Evolutionary conservation across 2,329 filamentous ascomycete genomes (phyloP).

Genomic region (Fusarium sp.): DNA sequence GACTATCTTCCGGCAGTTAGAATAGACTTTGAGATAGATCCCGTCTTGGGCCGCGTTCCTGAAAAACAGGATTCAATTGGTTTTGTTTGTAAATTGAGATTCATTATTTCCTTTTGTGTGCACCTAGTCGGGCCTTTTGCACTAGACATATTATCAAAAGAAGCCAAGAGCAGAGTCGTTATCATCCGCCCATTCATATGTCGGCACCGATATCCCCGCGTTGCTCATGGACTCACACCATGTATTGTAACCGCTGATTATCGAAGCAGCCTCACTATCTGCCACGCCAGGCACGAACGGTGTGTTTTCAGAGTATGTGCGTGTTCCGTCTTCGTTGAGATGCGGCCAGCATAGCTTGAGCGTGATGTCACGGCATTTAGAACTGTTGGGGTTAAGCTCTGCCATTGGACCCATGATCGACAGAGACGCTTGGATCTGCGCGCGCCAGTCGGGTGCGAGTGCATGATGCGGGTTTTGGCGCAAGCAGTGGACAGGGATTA

Average conservation of each 20-base stretch:
- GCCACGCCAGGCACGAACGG: conserved; percentile 20
- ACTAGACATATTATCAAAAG: conserved; percentile 20
- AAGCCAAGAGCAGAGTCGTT: conserved; percentile 26
- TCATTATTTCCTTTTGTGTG: not conserved
- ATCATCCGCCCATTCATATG: conserved; percentile 37
- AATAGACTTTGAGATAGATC: too few relatives aligned
- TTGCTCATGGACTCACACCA: conserved; percentile 41
- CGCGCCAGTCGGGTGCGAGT: conserved; percentile 27
- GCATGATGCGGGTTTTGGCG: conserved; percentile 27
- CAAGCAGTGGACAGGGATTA: conserved; percentile 34
- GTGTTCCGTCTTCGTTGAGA: conserved; percentile 23
- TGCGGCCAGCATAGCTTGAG: conserved; percentile 41
- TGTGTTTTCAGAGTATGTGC: conserved; percentile 16
- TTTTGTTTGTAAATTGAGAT: too few relatives aligned
- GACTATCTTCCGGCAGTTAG: not conserved
- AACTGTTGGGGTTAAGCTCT: conserved; percentile 38
- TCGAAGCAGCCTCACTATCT: conserved; percentile 36
- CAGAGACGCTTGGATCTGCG: conserved; percentile 34
- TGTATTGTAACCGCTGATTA: conserved; percentile 35
- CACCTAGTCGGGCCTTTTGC: too few relatives aligned
- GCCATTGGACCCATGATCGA: conserved; percentile 36
- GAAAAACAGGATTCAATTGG: too few relatives aligned
- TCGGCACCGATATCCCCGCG: conserved; percentile 16
- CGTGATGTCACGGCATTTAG: conserved; percentile 40
- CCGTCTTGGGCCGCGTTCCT: too few relatives aligned